Conservation (phyloP, 2,329 filamentous ascomycete genomes). For the Zasmidium cellare region DNA sequence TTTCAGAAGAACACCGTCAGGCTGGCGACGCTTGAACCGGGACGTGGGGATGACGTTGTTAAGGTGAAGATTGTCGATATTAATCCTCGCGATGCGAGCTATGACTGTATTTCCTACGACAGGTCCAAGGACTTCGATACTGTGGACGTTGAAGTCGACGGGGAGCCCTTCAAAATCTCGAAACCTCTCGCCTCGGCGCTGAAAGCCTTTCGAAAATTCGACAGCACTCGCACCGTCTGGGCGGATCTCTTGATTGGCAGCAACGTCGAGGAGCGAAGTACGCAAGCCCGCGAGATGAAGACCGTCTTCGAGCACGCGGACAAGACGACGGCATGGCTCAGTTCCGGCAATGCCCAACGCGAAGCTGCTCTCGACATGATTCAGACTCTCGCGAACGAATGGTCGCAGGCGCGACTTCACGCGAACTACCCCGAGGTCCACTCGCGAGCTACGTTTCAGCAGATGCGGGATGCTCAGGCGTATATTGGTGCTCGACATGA, state of each 20-base stretch:
- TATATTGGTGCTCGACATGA: neutral
- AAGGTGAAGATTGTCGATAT: too few species aligned
- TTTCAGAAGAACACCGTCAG: too few species aligned
- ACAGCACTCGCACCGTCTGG: neutral
- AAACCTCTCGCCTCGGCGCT: neutral
- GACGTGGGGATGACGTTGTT: too few species aligned
- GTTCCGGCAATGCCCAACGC: neutral
- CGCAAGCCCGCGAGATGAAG: neutral
- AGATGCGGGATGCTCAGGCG: neutral
- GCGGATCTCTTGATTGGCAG: neutral
- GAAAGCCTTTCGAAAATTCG: neutral
- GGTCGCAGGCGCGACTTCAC: neutral
- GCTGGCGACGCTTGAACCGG: too few species aligned
- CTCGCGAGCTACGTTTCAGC: neutral
- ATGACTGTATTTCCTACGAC: neutral
- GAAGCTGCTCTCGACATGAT: neutral
- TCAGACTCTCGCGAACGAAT: neutral
- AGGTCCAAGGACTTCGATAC: neutral
- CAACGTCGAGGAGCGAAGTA: neutral
- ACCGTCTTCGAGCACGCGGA: neutral
- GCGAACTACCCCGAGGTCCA: neutral
- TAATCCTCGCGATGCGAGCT: too few species aligned
- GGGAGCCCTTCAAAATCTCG: neutral
- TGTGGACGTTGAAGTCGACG: neutral
- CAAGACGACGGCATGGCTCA: neutral